Evolutionary conservation across 2,329 filamentous ascomycete genomes (phyloP), one percentile per base, ranked within the genome.

Genomic region (Trichoderma semiorbis): DNA sequence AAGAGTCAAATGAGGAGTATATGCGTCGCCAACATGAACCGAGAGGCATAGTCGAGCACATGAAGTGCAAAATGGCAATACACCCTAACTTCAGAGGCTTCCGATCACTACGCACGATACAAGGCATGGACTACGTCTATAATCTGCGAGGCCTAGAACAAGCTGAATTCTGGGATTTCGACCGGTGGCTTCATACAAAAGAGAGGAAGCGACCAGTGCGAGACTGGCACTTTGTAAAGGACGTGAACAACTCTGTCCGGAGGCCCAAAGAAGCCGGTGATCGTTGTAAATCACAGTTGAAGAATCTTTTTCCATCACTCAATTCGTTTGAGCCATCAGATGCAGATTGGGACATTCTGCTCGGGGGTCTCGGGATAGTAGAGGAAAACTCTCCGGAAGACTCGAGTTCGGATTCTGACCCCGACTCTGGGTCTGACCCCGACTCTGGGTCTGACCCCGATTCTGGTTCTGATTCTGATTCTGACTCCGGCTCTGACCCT

Each of bases 51-150:
- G 57, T 78, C 1, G 4, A 71, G 0, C 79, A 78, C 43, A 72
- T 82, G 73, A 76, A 65, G 0, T 2, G 58, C 0, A 74, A 78
- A 14, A 86, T 83, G 0, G 32, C 57, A 0, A 28, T 63, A 0
- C 85, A 87, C 50, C 82, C 84, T 0, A 85, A 86, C 63, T 80
- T 72, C 12, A 78, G 85, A 0, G 73, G 71, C 7, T 74, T 71
- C 1, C 79, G 86, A 3, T 75, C 78, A 0, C 75, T 88, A 10
- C 77, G 83, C 1, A 81, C 76, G 0, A 24, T 85, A 0, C 85
- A 86, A 30, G 86, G 86, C 0, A 73, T 84, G 1, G 84, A 87
- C 53, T 84, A 82, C 30, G 53, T 87, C 3, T 76, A 80, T 14
- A 77, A 80, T 28, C 81, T 87, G 5, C 82, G 86, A 1, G 85